These are phyloP conservation scores for Phanerochaete sordida DNA, from an alignment of 768 basidiomycete genomes.

Conservation along the genomic window DNA sequence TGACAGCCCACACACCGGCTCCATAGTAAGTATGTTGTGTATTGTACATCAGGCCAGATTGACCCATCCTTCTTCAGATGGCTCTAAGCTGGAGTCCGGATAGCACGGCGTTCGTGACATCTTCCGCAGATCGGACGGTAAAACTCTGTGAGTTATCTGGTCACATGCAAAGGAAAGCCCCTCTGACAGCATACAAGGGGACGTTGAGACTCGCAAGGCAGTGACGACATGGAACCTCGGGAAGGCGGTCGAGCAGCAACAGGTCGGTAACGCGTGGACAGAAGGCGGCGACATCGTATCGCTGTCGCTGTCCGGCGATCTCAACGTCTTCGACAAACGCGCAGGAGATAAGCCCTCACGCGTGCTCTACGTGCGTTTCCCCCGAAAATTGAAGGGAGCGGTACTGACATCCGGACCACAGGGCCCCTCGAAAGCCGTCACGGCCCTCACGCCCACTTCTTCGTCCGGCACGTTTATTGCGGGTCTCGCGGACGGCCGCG, in stretches of 20 bases:
- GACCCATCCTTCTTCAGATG: conserved; percentile 38
- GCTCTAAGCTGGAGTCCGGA: conserved; percentile 80
- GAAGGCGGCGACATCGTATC: conserved; percentile 70
- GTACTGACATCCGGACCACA: conserved; percentile 24
- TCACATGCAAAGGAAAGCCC: not conserved
- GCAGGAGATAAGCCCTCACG: conserved; percentile 56
- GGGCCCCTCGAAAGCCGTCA: conserved; percentile 83
- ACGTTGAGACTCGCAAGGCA: conserved; percentile 67
- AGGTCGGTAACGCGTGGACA: conserved; percentile 87
- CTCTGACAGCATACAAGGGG: conserved; percentile 52
- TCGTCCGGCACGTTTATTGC: conserved; percentile 68
- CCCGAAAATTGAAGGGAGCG: not conserved
- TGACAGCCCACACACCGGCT: conserved; percentile 69
- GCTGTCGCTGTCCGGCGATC: conserved; percentile 74
- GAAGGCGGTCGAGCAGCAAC: conserved; percentile 72
- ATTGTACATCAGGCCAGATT: not conserved
- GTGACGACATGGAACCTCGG: conserved; percentile 71
- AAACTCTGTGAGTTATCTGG: conserved; percentile 63
- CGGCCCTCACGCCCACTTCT: conserved; percentile 46
- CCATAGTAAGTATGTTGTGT: conserved; percentile 50
- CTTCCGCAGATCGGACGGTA: conserved; percentile 83
- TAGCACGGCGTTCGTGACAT: conserved; percentile 71
- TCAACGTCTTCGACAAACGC: conserved; percentile 81
- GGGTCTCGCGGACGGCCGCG: conserved; percentile 78
- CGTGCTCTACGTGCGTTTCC: conserved; percentile 51